Evolutionary conservation across 768 basidiomycete species (phyloP).

Genomic region (Pulveroboletus sp.): DNA sequence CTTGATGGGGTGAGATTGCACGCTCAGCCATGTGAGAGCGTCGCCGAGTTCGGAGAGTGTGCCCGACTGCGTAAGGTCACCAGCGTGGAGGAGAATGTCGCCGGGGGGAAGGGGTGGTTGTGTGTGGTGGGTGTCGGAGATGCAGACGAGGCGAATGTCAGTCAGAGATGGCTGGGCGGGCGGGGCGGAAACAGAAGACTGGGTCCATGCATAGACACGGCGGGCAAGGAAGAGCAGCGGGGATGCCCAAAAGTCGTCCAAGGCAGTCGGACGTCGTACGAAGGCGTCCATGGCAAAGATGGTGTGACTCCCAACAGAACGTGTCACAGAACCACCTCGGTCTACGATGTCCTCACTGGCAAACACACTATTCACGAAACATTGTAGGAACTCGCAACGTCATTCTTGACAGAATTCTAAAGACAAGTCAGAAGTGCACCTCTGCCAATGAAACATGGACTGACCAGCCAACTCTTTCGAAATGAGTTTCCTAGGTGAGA

Average conservation of each 20-base stretch:
- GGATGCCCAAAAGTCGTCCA: conserved; percentile 9
- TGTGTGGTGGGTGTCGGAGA: conserved; percentile 37
- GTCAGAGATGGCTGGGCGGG: neutral
- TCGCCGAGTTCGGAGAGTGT: conserved; percentile 29
- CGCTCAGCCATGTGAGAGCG: conserved; percentile 30
- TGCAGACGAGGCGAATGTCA: conserved; percentile 36
- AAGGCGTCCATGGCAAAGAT: too few relatives aligned
- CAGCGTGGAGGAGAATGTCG: conserved; percentile 42
- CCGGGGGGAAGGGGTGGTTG: conserved; percentile 33
- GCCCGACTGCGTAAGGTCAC: conserved; percentile 39
- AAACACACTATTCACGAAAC: too few relatives aligned
- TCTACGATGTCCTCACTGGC: too few relatives aligned
- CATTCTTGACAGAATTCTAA: too few relatives aligned
- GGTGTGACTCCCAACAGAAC: too few relatives aligned
- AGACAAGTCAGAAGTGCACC: too few relatives aligned
- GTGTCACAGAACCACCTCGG: too few relatives aligned
- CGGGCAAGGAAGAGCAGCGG: conserved; percentile 12
- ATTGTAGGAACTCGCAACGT: too few relatives aligned
- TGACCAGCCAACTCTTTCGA: too few relatives aligned
- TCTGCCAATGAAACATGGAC: too few relatives aligned
- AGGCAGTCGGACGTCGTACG: neutral
- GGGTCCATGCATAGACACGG: conserved; percentile 13
- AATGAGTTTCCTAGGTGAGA: too few relatives aligned
- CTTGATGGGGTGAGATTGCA: conserved; percentile 38
- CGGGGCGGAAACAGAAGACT: neutral